These are phyloP conservation scores for Hypoxylon fragiforme DNA, from an alignment of 495 filamentous ascomycete species.

Conservation along the genomic window DNA sequence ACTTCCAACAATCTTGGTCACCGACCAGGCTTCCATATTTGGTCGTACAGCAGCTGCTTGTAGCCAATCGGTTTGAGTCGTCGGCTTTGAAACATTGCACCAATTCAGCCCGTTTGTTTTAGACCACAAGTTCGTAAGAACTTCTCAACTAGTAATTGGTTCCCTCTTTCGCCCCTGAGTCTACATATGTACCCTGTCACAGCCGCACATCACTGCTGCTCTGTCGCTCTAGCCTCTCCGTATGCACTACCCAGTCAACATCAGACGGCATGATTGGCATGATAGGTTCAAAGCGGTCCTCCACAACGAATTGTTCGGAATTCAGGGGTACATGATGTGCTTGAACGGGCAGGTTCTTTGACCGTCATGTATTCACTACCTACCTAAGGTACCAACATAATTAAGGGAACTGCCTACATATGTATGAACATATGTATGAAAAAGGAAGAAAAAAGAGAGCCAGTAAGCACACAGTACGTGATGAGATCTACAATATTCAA, in stretches of 20 bases:
- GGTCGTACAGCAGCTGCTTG: not conserved
- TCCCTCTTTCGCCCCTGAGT: constrained; percentile 6
- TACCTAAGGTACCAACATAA: not conserved
- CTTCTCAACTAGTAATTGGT: constrained; percentile 15
- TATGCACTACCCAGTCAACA: constrained; percentile 17
- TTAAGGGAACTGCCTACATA: too few relatives aligned
- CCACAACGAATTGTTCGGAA: not conserved
- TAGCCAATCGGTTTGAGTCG: constrained; percentile 18
- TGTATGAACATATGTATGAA: too few relatives aligned
- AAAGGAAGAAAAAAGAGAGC: too few relatives aligned
- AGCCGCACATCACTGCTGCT: constrained; percentile 22
- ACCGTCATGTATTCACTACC: not conserved
- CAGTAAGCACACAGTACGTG: constrained; percentile 13
- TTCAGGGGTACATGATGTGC: constrained; percentile 14
- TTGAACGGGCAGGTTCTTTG: not conserved
- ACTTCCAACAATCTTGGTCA: too few relatives aligned
- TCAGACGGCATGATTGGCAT: too few relatives aligned
- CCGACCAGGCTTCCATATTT: not conserved
- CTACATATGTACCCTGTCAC: constrained; percentile 7
- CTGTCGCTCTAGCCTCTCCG: constrained; percentile 25
- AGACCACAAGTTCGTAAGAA: not conserved
- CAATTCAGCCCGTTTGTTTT: constrained; percentile 8
- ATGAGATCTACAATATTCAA: too few relatives aligned
- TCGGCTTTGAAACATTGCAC: constrained; percentile 20
- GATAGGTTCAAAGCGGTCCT: constrained; percentile 5